Conservation (phyloP, 768 basidiomycete species). For the Xerocomus spinulosus region DNA sequence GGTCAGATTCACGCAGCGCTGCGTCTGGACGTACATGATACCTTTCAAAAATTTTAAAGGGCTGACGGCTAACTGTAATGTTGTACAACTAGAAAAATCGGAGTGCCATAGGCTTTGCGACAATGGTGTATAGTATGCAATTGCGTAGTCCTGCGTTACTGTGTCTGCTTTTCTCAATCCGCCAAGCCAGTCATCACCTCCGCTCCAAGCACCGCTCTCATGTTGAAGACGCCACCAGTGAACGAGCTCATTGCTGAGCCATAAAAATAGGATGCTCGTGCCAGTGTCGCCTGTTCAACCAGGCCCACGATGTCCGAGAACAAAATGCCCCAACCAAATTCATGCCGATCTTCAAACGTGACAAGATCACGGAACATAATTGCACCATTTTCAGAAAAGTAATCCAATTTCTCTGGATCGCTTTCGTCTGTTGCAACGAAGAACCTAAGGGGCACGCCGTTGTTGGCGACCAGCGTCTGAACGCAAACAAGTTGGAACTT, state of each 20-base stretch:
- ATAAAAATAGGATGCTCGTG: conserved; percentile 35
- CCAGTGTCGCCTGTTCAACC: conserved; percentile 38
- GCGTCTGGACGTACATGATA: conserved; percentile 19
- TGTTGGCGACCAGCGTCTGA: background rate
- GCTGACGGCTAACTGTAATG: background rate
- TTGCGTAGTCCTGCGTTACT: background rate
- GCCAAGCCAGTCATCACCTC: conserved; percentile 31
- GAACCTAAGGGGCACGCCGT: conserved; percentile 15
- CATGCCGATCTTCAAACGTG: conserved; percentile 35
- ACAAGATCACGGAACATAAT: conserved; percentile 37
- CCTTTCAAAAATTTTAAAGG: background rate
- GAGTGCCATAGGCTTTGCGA: background rate
- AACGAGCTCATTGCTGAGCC: conserved; percentile 37
- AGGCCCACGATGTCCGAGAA: conserved; percentile 39
- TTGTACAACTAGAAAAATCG: conserved; percentile 12
- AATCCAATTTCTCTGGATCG: conserved; percentile 25
- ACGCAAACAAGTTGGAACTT: background rate
- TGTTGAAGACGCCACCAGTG: conserved; percentile 36
- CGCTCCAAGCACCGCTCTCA: conserved; percentile 33
- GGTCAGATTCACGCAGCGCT: conserved; percentile 26
- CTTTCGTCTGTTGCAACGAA: conserved; percentile 38
- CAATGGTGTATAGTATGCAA: conserved; percentile 3
- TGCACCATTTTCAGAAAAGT: conserved; percentile 32
- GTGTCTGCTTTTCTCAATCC: conserved; percentile 24
- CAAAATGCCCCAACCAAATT: conserved; percentile 38